Evolutionary conservation across 345 rosid genomes (phyloP).

Genomic region (Alliaria petiolata): DNA sequence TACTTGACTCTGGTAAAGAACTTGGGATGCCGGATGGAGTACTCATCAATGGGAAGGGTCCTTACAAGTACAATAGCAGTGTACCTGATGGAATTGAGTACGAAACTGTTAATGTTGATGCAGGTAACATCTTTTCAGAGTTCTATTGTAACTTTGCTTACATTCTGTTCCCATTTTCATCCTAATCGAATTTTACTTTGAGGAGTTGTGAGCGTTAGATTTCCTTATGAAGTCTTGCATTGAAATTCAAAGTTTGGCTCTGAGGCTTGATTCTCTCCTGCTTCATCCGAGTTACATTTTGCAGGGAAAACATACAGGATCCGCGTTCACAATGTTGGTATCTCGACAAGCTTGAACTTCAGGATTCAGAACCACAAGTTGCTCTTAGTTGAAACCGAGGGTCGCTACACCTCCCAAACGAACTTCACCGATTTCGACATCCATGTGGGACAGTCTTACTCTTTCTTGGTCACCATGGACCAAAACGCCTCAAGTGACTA

Average conservation of each 20-base stretch:
- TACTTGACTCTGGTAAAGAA: conserved; percentile 74
- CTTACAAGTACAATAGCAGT: conserved; percentile 63
- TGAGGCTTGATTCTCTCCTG: not conserved
- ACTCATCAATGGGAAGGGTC: conserved; percentile 92
- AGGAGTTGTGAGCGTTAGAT: not conserved
- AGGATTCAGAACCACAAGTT: conserved; percentile 92
- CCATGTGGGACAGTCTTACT: conserved; percentile 92
- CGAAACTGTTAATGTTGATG: conserved; percentile 65
- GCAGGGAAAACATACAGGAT: conserved; percentile 89
- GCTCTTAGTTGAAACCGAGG: conserved; percentile 84
- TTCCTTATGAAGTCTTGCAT: not conserved
- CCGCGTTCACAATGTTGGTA: conserved; percentile 87
- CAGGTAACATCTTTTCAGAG: conserved; percentile 71
- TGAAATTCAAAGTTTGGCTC: not conserved
- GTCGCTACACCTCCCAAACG: conserved; percentile 63
- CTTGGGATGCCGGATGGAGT: conserved; percentile 98
- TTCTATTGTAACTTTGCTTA: not conserved
- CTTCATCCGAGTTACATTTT: conserved; percentile 7
- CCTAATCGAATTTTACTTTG: not conserved
- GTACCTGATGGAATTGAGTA: conserved; percentile 76
- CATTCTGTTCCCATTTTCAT: not conserved
- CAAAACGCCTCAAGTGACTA: conserved; percentile 85
- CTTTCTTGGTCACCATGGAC: conserved; percentile 92
- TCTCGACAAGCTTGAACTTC: conserved; percentile 85
- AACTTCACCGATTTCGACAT: conserved; percentile 75